Percentiles rank a stretch among this genome's conserved stretches.
Evolutionary conservation across 2,329 filamentous ascomycete genomes (phyloP).

Genomic region (Aspergillus novoparasiticus): DNA sequence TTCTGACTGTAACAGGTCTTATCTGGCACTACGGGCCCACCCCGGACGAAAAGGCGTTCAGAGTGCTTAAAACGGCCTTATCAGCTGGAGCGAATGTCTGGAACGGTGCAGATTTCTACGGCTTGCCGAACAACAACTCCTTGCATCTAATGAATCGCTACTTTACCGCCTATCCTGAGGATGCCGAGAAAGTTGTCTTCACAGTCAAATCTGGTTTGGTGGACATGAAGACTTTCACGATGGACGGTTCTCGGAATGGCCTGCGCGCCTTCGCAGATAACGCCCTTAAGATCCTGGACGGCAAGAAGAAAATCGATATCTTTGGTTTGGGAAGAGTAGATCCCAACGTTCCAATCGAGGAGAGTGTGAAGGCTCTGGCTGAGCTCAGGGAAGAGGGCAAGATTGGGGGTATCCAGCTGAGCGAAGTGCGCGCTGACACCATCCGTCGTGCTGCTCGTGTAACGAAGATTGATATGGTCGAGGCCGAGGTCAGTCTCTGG

Average conservation of each 20-base stretch:
- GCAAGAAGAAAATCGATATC: not conserved
- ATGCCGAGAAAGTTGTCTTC: constrained; percentile 29
- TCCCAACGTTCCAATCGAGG: constrained; percentile 38
- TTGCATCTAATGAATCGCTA: constrained; percentile 31
- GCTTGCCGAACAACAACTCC: constrained; percentile 32
- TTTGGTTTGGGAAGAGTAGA: not conserved
- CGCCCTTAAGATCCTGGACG: not conserved
- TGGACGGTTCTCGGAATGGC: not conserved
- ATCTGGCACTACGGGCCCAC: not conserved
- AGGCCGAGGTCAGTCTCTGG: constrained; percentile 55
- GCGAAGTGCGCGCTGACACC: constrained; percentile 38
- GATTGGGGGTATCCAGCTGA: constrained; percentile 39
- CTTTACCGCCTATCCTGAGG: constrained; percentile 30
- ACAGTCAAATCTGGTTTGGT: not conserved
- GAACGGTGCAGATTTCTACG: constrained; percentile 38
- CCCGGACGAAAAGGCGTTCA: constrained; percentile 32
- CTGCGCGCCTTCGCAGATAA: not conserved
- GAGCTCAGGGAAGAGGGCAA: constrained; percentile 38
- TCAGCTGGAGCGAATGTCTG: constrained; percentile 23
- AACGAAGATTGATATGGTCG: not conserved
- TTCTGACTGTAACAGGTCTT: not conserved
- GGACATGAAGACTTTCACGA: not conserved
- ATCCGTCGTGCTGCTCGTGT: constrained; percentile 23
- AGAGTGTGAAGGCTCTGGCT: constrained; percentile 37
- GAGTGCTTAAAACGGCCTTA: constrained; percentile 43